Evolutionary conservation across 2,329 filamentous ascomycete genomes (phyloP).

Genomic region (Leptographium flavum): DNA sequence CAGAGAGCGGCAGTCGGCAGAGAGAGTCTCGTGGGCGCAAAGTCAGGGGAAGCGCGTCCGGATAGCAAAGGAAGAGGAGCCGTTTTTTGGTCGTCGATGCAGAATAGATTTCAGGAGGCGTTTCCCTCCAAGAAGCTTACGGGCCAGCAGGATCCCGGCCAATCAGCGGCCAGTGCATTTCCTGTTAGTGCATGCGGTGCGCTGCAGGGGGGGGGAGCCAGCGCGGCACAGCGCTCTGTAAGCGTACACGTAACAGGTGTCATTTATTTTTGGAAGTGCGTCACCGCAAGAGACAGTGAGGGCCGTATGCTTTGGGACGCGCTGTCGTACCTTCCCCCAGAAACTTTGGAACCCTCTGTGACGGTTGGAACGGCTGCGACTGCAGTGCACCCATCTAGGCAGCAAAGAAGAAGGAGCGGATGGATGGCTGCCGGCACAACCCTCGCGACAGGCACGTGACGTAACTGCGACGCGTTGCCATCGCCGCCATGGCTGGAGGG

Average conservation of each 20-base stretch:
- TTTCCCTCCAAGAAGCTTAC: not conserved
- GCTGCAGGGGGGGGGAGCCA: not conserved
- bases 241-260: not conserved
- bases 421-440: not conserved
- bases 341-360: too few species aligned
- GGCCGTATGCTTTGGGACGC: too few species aligned
- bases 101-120: conserved; percentile 2
- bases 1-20: not conserved
- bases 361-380: too few species aligned
- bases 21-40: not conserved
- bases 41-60: not conserved
- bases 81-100: not conserved
- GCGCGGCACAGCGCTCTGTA: not conserved
- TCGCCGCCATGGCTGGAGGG: not conserved
- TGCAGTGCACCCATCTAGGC: too few species aligned
- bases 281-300: too few species aligned
- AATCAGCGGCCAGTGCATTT: not conserved
- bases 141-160: not conserved
- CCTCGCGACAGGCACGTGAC: not conserved
- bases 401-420: too few species aligned
- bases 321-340: too few species aligned
- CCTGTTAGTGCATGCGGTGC: not conserved
- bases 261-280: not conserved
- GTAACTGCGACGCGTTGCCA: not conserved
- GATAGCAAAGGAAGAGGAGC: not conserved